phyloP scores from a whole-genome alignment of 169 alveolate species.

The Plasmodium vinckei region DNA sequence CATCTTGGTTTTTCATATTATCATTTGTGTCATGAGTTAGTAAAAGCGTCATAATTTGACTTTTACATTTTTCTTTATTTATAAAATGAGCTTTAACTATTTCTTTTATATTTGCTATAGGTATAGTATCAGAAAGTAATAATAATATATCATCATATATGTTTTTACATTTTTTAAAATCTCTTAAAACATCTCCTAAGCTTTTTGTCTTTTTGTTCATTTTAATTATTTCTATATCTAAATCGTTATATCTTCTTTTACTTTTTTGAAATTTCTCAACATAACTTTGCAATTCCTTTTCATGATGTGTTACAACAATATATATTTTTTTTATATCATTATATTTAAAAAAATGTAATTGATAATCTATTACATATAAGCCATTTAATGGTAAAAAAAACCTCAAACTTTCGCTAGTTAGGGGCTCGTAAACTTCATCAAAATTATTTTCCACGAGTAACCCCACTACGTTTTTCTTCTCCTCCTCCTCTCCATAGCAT shows the following conservation, averaged over 20 bases:
- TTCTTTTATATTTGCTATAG: slow-evolving; percentile 65
- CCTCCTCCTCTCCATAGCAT: slow-evolving; percentile 61
- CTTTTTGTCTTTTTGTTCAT: slow-evolving; percentile 60
- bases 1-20: slow-evolving; percentile 41
- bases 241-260: slow-evolving; percentile 45
- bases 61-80: slow-evolving; percentile 69
- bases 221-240: slow-evolving; percentile 73
- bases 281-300: slow-evolving; percentile 44
- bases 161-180: slow-evolving; percentile 66
- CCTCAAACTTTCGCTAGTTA: slow-evolving; percentile 63
- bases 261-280: slow-evolving; percentile 65
- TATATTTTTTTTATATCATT: slow-evolving; percentile 63
- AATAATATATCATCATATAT: slow-evolving; percentile 53
- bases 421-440: slow-evolving; percentile 66
- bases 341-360: slow-evolving; percentile 51
- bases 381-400: slow-evolving; percentile 69
- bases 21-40: slow-evolving; percentile 26
- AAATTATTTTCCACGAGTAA: slow-evolving; percentile 65
- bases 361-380: slow-evolving; percentile 49
- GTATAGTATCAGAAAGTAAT: slow-evolving; percentile 71
- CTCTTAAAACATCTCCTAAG: slow-evolving; percentile 72
- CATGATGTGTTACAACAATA: slow-evolving; percentile 71
- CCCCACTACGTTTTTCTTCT: slow-evolving; percentile 53
- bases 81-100: slow-evolving; percentile 70
- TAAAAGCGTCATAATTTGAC: slow-evolving; percentile 68